phyloP scores from a whole-genome alignment of 1,139 yeast genomes.

The Hemisphaericaspora xylanilytica region DNA sequence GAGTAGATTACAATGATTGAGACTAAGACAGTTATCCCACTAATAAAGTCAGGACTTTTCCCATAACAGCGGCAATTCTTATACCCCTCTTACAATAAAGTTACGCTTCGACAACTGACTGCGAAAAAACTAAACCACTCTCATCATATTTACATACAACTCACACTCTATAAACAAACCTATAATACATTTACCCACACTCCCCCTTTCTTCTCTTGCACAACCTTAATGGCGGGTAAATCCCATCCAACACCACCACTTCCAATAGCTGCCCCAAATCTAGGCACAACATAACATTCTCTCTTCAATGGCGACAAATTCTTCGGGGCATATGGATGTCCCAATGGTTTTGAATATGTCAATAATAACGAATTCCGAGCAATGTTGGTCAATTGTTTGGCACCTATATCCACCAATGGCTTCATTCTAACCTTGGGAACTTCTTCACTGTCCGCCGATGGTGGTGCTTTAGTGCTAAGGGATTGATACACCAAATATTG shows the following conservation, averaged over 20 bases:
- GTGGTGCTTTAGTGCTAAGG: conserved; percentile 49
- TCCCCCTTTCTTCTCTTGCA: conserved; percentile 62
- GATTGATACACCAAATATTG: conserved; percentile 70
- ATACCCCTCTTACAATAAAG: too few relatives aligned
- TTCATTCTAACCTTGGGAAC: conserved; percentile 62
- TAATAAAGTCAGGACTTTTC: too few relatives aligned
- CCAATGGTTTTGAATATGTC: conserved; percentile 87
- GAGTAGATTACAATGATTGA: too few relatives aligned
- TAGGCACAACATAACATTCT: conserved; percentile 87
- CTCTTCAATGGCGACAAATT: conserved; percentile 60
- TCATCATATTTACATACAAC: not conserved
- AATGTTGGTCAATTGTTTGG: conserved; percentile 73
- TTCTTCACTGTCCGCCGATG: conserved; percentile 28
- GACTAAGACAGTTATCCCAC: too few relatives aligned
- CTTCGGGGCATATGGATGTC: conserved; percentile 86
- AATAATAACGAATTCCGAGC: conserved; percentile 71
- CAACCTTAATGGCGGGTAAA: conserved; percentile 76
- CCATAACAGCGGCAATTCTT: too few relatives aligned
- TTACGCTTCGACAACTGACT: not conserved
- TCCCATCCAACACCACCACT: conserved; percentile 93
- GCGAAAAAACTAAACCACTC: not conserved
- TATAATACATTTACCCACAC: conserved; percentile 50
- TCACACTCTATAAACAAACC: not conserved
- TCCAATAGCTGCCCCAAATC: conserved; percentile 83
- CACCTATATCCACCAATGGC: conserved; percentile 72